Percentiles rank a stretch among this genome's conserved stretches.
phyloP scores from a whole-genome alignment of 2,329 filamentous ascomycete genomes.

The Aspergillus versicolor region DNA sequence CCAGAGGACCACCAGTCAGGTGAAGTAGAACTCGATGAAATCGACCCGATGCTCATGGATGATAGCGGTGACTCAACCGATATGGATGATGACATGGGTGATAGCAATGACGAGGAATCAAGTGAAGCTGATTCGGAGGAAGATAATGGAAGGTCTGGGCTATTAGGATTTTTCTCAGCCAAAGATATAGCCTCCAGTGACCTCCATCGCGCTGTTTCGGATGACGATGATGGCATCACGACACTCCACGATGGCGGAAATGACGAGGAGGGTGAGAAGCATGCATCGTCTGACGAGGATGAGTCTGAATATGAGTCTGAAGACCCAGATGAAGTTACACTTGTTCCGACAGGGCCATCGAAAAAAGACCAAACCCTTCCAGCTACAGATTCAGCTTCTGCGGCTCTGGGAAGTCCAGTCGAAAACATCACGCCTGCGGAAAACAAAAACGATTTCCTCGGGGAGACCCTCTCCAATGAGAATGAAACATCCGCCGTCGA shows the following conservation, averaged over 20 bases:
- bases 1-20: conserved; percentile 27
- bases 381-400: conserved; percentile 18
- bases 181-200: conserved; percentile 32
- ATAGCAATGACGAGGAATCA: conserved; percentile 50
- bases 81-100: conserved; percentile 50
- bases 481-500: background rate
- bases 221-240: conserved; percentile 42
- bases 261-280: conserved; percentile 26
- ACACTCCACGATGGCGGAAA: conserved; percentile 25
- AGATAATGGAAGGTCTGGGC: conserved; percentile 40
- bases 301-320: conserved; percentile 27
- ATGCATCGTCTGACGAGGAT: conserved; percentile 22
- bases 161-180: conserved; percentile 50
- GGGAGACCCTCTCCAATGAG: background rate
- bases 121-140: conserved; percentile 52
- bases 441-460: background rate
- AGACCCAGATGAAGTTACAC: conserved; percentile 37
- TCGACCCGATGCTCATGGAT: conserved; percentile 46
- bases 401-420: conserved; percentile 20
- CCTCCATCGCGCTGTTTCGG: conserved; percentile 20
- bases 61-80: conserved; percentile 49
- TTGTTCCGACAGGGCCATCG: conserved; percentile 32
- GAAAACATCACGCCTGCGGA: conserved; percentile 11
- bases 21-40: conserved; percentile 40
- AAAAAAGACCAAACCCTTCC: conserved; percentile 32